These are phyloP conservation scores for Karstenula rhodostoma DNA, from an alignment of 2,329 filamentous ascomycete species.

Conservation along the genomic window DNA sequence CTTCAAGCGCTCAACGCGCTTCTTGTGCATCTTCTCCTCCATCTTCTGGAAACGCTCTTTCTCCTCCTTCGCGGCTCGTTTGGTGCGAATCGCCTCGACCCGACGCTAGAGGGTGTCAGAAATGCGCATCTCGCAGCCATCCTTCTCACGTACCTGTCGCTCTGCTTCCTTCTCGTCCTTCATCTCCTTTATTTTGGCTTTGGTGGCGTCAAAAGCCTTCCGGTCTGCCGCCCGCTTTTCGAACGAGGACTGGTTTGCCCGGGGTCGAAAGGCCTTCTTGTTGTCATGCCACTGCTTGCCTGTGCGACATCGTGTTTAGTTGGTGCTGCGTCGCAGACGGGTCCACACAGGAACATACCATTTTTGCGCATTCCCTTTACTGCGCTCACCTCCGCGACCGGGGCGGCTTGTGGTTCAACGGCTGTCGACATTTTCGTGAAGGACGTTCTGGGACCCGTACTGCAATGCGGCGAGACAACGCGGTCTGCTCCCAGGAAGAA, in stretches of 20 bases:
- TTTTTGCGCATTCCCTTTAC: conserved; percentile 78
- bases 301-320: conserved; percentile 50
- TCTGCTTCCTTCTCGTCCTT: conserved; percentile 92
- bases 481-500: not conserved
- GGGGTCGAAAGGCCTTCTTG: conserved; percentile 86
- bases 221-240: conserved; percentile 77
- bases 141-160: conserved; percentile 70
- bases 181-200: conserved; percentile 94
- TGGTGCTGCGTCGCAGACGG: conserved; percentile 12
- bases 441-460: conserved; percentile 19
- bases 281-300: conserved; percentile 93
- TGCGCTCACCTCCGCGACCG: conserved; percentile 46
- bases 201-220: conserved; percentile 75
- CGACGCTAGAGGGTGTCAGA: conserved; percentile 64
- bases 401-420: conserved; percentile 52
- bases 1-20: conserved; percentile 91
- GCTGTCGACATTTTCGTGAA: conserved; percentile 40
- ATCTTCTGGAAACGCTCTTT: conserved; percentile 91
- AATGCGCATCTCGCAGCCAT: not conserved
- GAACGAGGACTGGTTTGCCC: conserved; percentile 78
- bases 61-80: conserved; percentile 88
- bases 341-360: conserved; percentile 61
- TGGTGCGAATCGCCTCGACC: conserved; percentile 83
- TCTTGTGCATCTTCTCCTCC: conserved; percentile 97
- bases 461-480: conserved; percentile 3